These are phyloP conservation scores for Fomitiporia mediterranea DNA, from an alignment of 1,284 basidiomycete genomes.

Conservation along the genomic window DNA sequence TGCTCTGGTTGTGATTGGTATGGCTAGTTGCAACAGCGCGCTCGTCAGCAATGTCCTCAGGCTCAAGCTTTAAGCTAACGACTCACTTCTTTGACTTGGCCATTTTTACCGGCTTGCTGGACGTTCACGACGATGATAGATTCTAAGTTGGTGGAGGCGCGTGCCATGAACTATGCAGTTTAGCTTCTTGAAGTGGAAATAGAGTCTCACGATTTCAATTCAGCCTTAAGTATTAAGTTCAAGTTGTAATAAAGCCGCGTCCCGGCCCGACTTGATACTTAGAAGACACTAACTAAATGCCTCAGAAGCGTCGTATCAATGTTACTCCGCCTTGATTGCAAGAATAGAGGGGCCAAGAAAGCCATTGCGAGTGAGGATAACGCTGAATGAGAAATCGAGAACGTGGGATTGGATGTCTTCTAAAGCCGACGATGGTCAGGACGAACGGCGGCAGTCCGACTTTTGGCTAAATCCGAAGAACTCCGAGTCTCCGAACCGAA, in stretches of 20 bases:
- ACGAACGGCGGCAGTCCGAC: not conserved
- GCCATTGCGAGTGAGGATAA: too few species aligned
- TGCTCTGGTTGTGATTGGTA: constrained; percentile 91
- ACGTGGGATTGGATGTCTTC: not conserved
- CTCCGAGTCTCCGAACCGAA: constrained; percentile 60
- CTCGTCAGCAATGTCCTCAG: not conserved
- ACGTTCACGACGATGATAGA: not conserved
- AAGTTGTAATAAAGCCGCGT: not conserved
- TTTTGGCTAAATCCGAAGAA: constrained; percentile 2
- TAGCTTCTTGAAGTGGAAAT: not conserved
- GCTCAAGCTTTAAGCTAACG: not conserved
- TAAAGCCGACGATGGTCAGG: not conserved
- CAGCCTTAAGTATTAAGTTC: not conserved
- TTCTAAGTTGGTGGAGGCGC: not conserved
- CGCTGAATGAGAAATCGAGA: not conserved
- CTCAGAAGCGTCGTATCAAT: too few species aligned
- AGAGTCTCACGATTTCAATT: not conserved
- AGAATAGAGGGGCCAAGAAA: not conserved
- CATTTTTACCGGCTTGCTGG: constrained; percentile 28
- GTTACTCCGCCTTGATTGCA: not conserved
- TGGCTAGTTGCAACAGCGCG: constrained; percentile 42
- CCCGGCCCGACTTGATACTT: not conserved
- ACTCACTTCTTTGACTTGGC: constrained; percentile 50
- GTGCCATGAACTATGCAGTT: constrained; percentile 16
- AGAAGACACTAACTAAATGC: too few species aligned